Base-by-base conservation (phyloP, 345 rosid genomes). In the Pistacia integerrima region DNA sequence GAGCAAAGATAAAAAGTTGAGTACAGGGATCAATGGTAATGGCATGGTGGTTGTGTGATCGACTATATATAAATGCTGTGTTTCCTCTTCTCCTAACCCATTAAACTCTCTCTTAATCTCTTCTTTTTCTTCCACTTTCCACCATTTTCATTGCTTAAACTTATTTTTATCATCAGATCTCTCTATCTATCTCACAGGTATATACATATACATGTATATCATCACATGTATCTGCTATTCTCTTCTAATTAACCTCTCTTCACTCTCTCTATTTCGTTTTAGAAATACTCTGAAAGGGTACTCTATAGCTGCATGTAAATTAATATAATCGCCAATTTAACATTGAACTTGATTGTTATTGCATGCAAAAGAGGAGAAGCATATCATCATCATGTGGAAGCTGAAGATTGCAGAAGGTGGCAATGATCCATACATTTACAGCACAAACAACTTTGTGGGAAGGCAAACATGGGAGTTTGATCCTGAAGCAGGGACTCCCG, bases 381-480 rank as follows among this genome's bases (percentile, higher is more conserved):
- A 41, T 41, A 41, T 0, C 41, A 38, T 41, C 46, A 13, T 54
- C 9, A 83, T 80, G 86, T 83, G 83, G 86, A 80, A 36, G 83
- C 77, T 83, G 33, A 83, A 74, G 81, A 62, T 74, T 6, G 86
- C 77, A 13, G 79, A 74, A 1, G 67, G 62, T 69, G 79, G 79
- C 5, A 56, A 73, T 51, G 67, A 70, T 20, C 81, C 83, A 1
- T 80, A 77, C 64, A 20, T 83, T 13, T 74, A 70, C 64, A 77
- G 77, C 69, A 74, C 72, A 9, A 81, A 84, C 62, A 77, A 83
- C 61, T 74, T 61, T 69, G 58, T 16, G 1, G 79, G 82, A 49
- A 76, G 82, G 17, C 81, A 83, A 49, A 70, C 52, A 18, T 78
- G 80, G 78, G 81, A 69, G 52, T 84, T 75, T 64, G 80, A 75